Conservation (phyloP, 768 basidiomycete species). For the Pulveroboletus sp. region DNA sequence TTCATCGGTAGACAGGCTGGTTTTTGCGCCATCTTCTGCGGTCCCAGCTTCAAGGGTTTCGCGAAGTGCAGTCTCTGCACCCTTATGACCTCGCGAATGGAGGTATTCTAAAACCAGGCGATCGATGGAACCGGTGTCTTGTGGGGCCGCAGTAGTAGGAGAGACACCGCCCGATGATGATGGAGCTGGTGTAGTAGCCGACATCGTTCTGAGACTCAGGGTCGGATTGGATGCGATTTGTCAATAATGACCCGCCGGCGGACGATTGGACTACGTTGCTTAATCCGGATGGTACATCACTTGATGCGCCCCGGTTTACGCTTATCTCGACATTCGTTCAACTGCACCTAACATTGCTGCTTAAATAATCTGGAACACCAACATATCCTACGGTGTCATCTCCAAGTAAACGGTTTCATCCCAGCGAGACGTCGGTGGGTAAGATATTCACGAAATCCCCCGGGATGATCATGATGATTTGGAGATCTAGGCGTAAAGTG, state of each 20-base stretch:
- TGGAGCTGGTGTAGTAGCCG: constrained; percentile 31
- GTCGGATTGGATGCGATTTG: background rate
- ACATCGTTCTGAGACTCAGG: constrained; percentile 19
- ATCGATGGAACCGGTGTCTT: constrained; percentile 34
- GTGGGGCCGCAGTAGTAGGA: constrained; percentile 26
- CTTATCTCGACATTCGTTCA: too few species aligned
- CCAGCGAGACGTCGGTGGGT: too few species aligned
- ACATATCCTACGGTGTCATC: too few species aligned
- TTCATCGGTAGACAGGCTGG: constrained; percentile 47
- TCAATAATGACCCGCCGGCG: too few species aligned
- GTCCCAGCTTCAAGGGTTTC: constrained; percentile 35
- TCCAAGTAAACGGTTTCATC: too few species aligned
- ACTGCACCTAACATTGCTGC: too few species aligned
- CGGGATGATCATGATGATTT: too few species aligned
- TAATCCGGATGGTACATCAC: too few species aligned
- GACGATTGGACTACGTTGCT: background rate
- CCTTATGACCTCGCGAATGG: constrained; percentile 42
- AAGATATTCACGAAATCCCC: too few species aligned
- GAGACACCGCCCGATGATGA: constrained; percentile 34
- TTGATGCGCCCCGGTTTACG: too few species aligned
- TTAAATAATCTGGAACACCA: too few species aligned
- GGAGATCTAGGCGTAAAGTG: too few species aligned
- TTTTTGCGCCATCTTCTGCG: constrained; percentile 36
- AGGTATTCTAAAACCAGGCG: constrained; percentile 47
- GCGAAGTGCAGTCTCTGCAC: constrained; percentile 41